phyloP scores from a whole-genome alignment of 2,329 filamentous ascomycete species.

The Trichophyton rubrum region DNA sequence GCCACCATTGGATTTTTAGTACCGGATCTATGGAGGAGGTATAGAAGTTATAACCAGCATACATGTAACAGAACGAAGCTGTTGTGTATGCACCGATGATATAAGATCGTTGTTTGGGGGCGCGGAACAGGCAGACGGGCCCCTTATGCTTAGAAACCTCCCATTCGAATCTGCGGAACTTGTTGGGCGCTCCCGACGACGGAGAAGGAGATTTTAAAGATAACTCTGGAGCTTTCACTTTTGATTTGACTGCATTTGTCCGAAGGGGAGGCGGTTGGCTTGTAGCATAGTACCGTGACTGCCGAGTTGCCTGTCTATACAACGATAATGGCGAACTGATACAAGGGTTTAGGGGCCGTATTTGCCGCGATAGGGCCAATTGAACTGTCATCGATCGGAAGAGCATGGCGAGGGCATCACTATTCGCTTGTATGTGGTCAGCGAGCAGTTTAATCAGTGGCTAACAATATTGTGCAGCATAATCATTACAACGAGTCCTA shows the following conservation, averaged over 20 bases:
- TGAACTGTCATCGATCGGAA: neutral
- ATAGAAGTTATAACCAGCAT: slow-evolving; percentile 41
- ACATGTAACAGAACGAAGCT: slow-evolving; percentile 42
- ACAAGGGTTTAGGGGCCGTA: neutral
- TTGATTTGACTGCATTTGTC: neutral
- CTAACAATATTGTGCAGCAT: neutral
- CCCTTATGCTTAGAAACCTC: slow-evolving; percentile 40
- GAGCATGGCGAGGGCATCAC: neutral
- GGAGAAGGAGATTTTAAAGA: slow-evolving; percentile 5
- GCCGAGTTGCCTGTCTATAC: neutral
- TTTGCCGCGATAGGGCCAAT: neutral
- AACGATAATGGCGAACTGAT: neutral
- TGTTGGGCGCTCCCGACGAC: neutral
- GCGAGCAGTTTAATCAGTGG: neutral
- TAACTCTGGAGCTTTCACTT: slow-evolving; percentile 2
- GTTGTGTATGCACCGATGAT: slow-evolving; percentile 48
- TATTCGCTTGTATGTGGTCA: neutral
- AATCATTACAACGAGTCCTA: too few relatives aligned
- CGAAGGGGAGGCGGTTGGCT: neutral
- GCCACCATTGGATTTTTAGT: slow-evolving; percentile 43
- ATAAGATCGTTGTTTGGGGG: slow-evolving; percentile 52
- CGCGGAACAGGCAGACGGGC: slow-evolving; percentile 51
- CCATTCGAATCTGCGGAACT: slow-evolving; percentile 11
- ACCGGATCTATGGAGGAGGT: slow-evolving; percentile 39
- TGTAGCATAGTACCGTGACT: neutral